These are phyloP conservation scores for Alternaria conjuncta DNA, from an alignment of 2,329 filamentous ascomycete species.

Conservation along the genomic window DNA sequence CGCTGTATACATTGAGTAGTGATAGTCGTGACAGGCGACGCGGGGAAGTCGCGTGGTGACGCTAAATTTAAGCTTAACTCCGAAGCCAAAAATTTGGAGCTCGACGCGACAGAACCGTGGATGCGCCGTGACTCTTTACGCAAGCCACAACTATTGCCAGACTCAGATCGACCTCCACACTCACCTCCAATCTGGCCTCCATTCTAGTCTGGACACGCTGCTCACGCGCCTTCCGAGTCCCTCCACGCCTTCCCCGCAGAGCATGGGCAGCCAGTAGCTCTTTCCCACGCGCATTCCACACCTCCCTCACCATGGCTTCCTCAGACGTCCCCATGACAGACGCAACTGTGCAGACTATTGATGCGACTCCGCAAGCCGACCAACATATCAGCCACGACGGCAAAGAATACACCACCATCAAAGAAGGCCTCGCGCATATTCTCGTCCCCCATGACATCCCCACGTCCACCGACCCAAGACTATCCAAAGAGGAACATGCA, in stretches of 20 bases:
- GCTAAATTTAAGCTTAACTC: constrained; percentile 43
- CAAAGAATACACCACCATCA: constrained; percentile 65
- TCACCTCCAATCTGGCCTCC: constrained; percentile 29
- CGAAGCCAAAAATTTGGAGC: constrained; percentile 32
- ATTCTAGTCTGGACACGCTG: constrained; percentile 12
- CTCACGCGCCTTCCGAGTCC: constrained; percentile 30
- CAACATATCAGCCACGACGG: constrained; percentile 54
- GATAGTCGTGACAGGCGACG: not conserved
- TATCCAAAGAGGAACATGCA: constrained; percentile 59
- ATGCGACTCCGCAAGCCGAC: constrained; percentile 35
- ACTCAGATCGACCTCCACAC: not conserved
- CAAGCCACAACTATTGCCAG: not conserved
- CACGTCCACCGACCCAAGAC: constrained; percentile 56
- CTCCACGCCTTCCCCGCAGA: constrained; percentile 17
- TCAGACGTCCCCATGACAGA: constrained; percentile 19
- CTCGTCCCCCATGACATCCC: constrained; percentile 63
- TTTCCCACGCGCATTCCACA: constrained; percentile 25
- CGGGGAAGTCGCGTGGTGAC: constrained; percentile 21
- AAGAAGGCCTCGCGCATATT: constrained; percentile 72
- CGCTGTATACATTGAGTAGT: not conserved
- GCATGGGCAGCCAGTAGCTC: constrained; percentile 37
- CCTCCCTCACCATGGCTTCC: constrained; percentile 25
- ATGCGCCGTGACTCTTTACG: constrained; percentile 1
- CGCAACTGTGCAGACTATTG: constrained; percentile 26
- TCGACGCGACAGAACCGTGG: constrained; percentile 16